phyloP scores from a whole-genome alignment of 371 early-diverging fungal species.

The Mortierella polycephala region DNA sequence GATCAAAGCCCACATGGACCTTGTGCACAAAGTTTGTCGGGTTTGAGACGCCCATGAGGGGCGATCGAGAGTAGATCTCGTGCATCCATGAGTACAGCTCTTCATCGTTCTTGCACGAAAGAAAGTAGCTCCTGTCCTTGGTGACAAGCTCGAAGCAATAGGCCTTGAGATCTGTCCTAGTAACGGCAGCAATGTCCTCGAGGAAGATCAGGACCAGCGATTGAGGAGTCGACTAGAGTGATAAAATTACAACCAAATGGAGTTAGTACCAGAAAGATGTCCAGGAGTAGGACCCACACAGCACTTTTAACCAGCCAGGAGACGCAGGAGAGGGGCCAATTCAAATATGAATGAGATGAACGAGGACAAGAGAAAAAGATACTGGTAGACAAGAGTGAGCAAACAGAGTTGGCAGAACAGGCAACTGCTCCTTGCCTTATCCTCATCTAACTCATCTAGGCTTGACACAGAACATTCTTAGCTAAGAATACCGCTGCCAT shows the following conservation, averaged over 20 bases:
- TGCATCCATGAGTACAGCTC: slow-evolving; percentile 98
- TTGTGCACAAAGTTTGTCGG: slow-evolving; percentile 96
- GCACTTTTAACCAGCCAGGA: neutral
- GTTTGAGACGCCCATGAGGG: slow-evolving; percentile 87
- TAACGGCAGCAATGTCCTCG: slow-evolving; percentile 86
- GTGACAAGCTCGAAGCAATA: slow-evolving; percentile 93
- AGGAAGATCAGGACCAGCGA: slow-evolving; percentile 84
- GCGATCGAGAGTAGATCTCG: slow-evolving; percentile 89
- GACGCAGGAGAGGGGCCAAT: neutral
- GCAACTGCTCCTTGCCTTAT: no score
- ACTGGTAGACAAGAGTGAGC: neutral
- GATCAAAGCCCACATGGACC: slow-evolving; percentile 97
- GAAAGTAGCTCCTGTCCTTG: slow-evolving; percentile 85
- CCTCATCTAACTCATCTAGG: no score
- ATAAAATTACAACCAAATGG: neutral
- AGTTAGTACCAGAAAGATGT: slow-evolving; percentile 1
- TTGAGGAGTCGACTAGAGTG: slow-evolving; percentile 70
- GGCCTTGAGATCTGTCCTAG: slow-evolving; percentile 84
- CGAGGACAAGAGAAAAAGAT: neutral
- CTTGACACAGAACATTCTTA: no score
- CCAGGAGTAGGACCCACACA: neutral
- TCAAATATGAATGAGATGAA: neutral
- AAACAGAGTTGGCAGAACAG: no score
- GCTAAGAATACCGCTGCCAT: no score
- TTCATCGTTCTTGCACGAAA: slow-evolving; percentile 92